Evolutionary conservation across 768 basidiomycete genomes (phyloP).

Genomic region (Pulveroboletus sp.): DNA sequence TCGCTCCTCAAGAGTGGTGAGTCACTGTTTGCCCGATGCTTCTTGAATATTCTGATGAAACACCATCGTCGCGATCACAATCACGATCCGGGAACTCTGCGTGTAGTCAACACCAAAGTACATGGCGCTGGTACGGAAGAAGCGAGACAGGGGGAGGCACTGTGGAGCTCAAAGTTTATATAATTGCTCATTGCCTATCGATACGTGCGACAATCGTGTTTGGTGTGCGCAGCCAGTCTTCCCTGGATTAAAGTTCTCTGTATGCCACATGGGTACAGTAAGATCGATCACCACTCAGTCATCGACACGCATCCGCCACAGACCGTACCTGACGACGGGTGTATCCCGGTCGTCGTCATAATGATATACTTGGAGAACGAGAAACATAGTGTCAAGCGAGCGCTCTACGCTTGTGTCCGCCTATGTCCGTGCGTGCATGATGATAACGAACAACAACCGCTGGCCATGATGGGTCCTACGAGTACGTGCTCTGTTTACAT

Average conservation of each 20-base stretch:
- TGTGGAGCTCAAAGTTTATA: constrained; percentile 52
- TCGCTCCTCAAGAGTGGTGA: constrained; percentile 48
- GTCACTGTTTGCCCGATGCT: constrained; percentile 11
- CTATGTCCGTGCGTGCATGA: background rate
- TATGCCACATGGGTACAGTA: background rate
- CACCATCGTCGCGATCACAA: background rate
- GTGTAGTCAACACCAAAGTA: constrained; percentile 42
- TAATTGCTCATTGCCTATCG: constrained; percentile 15
- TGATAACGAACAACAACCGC: background rate
- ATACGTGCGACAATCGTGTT: background rate
- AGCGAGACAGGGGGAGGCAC: constrained; percentile 46
- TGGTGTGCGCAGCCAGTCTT: background rate
- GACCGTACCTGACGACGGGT: background rate
- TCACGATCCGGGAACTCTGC: background rate
- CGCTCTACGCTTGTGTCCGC: constrained; percentile 13
- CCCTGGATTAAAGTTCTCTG: constrained; percentile 3
- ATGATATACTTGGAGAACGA: background rate
- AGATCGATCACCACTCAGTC: constrained; percentile 8
- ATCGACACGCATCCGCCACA: background rate
- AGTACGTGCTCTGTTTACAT: constrained; percentile 14
- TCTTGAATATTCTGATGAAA: background rate
- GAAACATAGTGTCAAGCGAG: background rate
- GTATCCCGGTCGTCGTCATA: background rate
- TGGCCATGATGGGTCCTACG: background rate
- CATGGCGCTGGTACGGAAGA: constrained; percentile 46